Percentiles rank a stretch among this genome's conserved stretches.
Evolutionary conservation across 768 basidiomycete genomes (phyloP).

Genomic region (Infundibulicybe gibba): DNA sequence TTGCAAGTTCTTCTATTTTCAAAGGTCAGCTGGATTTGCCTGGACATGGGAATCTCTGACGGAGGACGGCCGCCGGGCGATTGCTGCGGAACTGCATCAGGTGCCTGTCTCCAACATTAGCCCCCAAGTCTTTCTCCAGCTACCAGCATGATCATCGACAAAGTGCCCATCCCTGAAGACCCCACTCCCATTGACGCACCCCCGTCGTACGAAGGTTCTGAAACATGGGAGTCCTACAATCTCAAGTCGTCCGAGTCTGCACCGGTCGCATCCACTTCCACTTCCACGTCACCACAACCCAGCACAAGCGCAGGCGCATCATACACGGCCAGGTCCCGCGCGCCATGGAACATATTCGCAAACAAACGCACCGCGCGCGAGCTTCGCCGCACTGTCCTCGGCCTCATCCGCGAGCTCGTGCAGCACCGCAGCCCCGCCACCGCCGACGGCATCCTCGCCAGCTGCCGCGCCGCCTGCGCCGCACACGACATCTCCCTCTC

Average conservation of each 20-base stretch:
- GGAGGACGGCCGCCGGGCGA: no score
- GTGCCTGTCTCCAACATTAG: no score
- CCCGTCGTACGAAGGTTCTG: slow-evolving; percentile 32
- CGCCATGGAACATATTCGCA: slow-evolving; percentile 31
- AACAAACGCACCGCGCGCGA: slow-evolving; percentile 38
- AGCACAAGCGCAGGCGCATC: slow-evolving; percentile 10
- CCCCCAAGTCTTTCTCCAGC: no score
- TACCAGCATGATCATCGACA: slow-evolving; percentile 24
- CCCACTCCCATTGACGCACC: slow-evolving; percentile 33
- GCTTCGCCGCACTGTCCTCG: slow-evolving; percentile 47
- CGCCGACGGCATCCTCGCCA: slow-evolving; percentile 45
- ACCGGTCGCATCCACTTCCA: slow-evolving; percentile 7
- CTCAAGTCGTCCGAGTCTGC: slow-evolving; percentile 5
- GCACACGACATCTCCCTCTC: slow-evolving; percentile 47
- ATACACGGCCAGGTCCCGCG: slow-evolving; percentile 26
- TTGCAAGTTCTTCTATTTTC: no score
- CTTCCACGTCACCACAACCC: slow-evolving; percentile 6
- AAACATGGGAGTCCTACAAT: slow-evolving; percentile 1
- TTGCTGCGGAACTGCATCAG: no score
- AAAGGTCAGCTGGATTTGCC: no score
- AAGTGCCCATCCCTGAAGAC: slow-evolving; percentile 32
- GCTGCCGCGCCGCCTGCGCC: slow-evolving; percentile 60
- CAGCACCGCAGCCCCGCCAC: slow-evolving; percentile 30
- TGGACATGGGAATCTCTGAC: no score
- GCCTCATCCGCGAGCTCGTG: slow-evolving; percentile 56